phyloP scores from a whole-genome alignment of 768 basidiomycete genomes.

The Infundibulicybe gibba region DNA sequence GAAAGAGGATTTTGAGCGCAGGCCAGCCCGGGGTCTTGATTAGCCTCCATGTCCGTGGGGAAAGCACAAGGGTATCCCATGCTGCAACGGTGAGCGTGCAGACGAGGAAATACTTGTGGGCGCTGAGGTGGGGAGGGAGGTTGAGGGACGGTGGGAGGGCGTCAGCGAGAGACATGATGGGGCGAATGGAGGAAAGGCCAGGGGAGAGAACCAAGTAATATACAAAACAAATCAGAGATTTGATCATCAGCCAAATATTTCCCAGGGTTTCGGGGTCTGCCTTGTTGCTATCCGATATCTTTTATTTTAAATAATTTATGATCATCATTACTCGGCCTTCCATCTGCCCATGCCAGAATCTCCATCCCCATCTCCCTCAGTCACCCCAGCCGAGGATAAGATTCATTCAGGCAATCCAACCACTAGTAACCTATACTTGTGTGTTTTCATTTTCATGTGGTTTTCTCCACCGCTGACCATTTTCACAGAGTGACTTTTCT shows the following conservation, averaged over 20 bases:
- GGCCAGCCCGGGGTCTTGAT: slow-evolving; percentile 68
- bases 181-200: slow-evolving; percentile 8
- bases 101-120: slow-evolving; percentile 88
- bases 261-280: too few relatives aligned
- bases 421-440: slow-evolving; percentile 44
- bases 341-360: slow-evolving; percentile 2
- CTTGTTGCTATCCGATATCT: too few relatives aligned
- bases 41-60: slow-evolving; percentile 75
- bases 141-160: slow-evolving; percentile 64
- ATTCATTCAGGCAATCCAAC: slow-evolving; percentile 3
- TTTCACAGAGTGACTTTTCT: slow-evolving; percentile 62
- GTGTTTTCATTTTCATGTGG: slow-evolving; percentile 9
- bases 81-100: slow-evolving; percentile 88
- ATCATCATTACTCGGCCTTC: slow-evolving; percentile 13
- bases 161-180: slow-evolving; percentile 26
- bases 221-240: background rate
- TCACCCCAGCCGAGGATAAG: slow-evolving; percentile 8
- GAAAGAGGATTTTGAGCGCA: slow-evolving; percentile 69
- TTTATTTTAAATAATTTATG: too few relatives aligned
- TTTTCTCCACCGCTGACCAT: slow-evolving; percentile 2
- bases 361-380: slow-evolving; percentile 10
- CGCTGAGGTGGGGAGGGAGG: slow-evolving; percentile 73
- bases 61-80: slow-evolving; percentile 86
- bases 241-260: background rate
- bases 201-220: slow-evolving; percentile 5